Evolutionary conservation across 805 yeast species (phyloP), one percentile per base, ranked within the genome.

Genomic region (Lachancea quebecensis): DNA sequence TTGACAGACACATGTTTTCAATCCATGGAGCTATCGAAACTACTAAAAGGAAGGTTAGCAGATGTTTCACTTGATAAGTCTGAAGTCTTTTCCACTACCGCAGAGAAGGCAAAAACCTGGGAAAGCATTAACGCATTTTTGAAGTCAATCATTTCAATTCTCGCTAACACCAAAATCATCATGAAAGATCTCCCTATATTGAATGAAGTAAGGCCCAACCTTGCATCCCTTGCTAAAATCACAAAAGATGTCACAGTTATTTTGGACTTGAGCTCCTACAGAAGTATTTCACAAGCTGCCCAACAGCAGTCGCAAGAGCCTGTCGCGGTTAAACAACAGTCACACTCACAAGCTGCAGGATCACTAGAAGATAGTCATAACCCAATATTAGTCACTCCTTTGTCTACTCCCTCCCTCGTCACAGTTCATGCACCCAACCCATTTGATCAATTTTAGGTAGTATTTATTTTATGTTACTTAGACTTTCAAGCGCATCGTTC

Each of bases 201-300:
- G 42, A 81, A 84, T 54, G 96, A 86, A 45, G 82, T 83, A 5
- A 70, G 95, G 47, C 81, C 90, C 7, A 78, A 85, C 5, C 75
- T 91, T 65, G 86, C 95, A 0, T 77, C 80, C 32, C 69, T 91
- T 47, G 90, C 97, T 0, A 80, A 87, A 52, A 85, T 90, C 2
- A 87, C 96, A 3, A 91, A 91, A 57, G 98, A 91, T 58, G 84
- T 91, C 12, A 89, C 97, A 0, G 81, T 87, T n/a, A 72, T 86
- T 54, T 67, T 90, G 36, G 96, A 90, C 59, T 71, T 75, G 35
- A 78, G 84, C 48, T 70, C 82, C 14, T 77, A 73, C 58, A 67
- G 70, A 45, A 57, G 55, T 25, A 64, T 60, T 11, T 44, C 56
- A 12, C 49, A 44, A 30, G 38, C 46, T 10, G 38, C 42, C 10